Evolutionary conservation across 1,139 yeast genomes (phyloP), one percentile per base, ranked within the genome.

Genomic region (Blastobotrys aristatus): DNA sequence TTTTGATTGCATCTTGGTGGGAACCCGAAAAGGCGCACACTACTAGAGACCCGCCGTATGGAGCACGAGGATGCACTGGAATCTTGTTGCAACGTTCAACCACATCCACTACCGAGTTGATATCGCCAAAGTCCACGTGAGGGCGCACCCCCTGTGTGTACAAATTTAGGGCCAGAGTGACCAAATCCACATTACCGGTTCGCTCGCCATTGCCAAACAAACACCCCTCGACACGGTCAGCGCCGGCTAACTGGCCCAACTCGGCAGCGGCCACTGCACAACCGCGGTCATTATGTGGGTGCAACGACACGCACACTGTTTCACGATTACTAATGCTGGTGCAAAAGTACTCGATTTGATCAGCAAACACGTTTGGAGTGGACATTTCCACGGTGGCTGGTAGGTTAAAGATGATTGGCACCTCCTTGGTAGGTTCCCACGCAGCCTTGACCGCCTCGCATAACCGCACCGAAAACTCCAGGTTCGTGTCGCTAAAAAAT

Each of bases 311-410:
- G 62, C 94, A 82, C 37, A 90, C 80, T 59, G 80, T 86, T 57
- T 88, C 95, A 61, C 97, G 82, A 63, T 90, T 84, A 40, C 83
- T 67, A 49, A 92, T 84, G 59, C 84, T 76, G 22, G 82, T 81
- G 54, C 84, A 72, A 64, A 92, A 92, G 66, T 84, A 89, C 70
- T 92, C 98, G 55, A 92, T 82, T 72, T 90, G 97, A 69, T 92
- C 97, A 46, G 97, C 98, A 62, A 88, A 92, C 39, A 90, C 82
- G 66, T 92, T 92, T 53, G 97, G 98, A 38, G 94, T 79, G 22
- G 95, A 73, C 77, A 90, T 85, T 72, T 92, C 98, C 34, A 92
- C 97, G n/a, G 98, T 92, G 37, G 98, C 97, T 10, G 98, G 98
- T 59, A 92, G 76, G 72, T 92, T 92, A 76, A 92, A 90, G 58